A percentile compares a stretch with the other conserved stretches of the same genome.
phyloP scores from a whole-genome alignment of 345 rosid species.

The Draba incana region DNA sequence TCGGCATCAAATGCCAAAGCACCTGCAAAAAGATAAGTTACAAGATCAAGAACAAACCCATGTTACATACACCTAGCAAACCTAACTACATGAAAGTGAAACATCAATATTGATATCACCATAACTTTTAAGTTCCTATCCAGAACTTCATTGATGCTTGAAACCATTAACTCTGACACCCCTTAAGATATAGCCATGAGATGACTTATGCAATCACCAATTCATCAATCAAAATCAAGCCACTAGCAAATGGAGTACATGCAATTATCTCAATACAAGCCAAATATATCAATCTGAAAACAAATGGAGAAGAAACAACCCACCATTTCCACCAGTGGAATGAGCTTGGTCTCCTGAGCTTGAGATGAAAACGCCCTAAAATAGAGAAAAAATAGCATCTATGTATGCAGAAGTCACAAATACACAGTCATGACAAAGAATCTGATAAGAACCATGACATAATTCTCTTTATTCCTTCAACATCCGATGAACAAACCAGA shows the following conservation, averaged over 20 bases:
- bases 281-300: constrained; percentile 16
- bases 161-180: constrained; percentile 14
- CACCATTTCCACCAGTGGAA: constrained; percentile 92
- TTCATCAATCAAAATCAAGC: constrained; percentile 2
- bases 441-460: constrained; percentile 6
- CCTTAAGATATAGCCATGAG: constrained; percentile 3
- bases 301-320: constrained; percentile 26
- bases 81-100: neutral
- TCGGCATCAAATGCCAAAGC: constrained; percentile 89
- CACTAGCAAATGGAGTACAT: no score
- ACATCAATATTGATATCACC: neutral
- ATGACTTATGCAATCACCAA: constrained; percentile 13
- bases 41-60: constrained; percentile 22
- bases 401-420: constrained; percentile 22
- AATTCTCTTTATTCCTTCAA: constrained; percentile 4
- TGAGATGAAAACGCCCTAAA: constrained; percentile 77
- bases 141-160: neutral
- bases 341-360: constrained; percentile 89
- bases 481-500: constrained; percentile 23
- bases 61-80: neutral
- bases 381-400: neutral
- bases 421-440: constrained; percentile 6
- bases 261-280: neutral
- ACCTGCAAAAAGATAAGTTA: constrained; percentile 50
- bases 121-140: constrained; percentile 1